Base-by-base conservation (phyloP, 139 green algal genomes). In the Volvox reticuliferus region DNA sequence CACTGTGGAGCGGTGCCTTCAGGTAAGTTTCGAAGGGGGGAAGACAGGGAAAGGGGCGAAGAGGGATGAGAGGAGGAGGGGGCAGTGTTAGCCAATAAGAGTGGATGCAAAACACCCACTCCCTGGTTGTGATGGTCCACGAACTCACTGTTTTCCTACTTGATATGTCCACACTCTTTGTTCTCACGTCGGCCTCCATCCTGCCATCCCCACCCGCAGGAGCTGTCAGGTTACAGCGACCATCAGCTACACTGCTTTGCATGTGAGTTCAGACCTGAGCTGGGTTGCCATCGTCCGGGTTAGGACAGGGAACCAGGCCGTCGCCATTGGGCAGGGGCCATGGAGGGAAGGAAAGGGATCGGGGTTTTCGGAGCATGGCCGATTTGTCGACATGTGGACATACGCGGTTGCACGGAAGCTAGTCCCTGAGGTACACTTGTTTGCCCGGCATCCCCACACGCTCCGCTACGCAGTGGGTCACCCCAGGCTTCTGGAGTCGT, bases 191-290 rank as follows among this genome's bases (percentile, higher is more conserved):
- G n/a, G 6, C 22, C 67, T 75, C 14, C 24, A 26, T 75, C 44
- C 44, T 5, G 5, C 44, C 5, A 55, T 35, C 26, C 73, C 36
- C 14, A 62, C 36, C 79, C 79, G 2, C 86, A 95, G 92, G 95
- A 96, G 94, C 87, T 97, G 68, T 30, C 32, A 24, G 86, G 69
- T 28, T 99, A 98, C 93, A 96, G 82, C 55, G 97, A 99, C 95
- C 97, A 96, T 89, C 78, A 91, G 69, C 93, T 99, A 65, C 97
- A 99, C 94, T 87, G 55, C 68, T 97, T 99, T 88, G 88, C 89
- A 78, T 18, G 88, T 94, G 75, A 71, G 90, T 55, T 24, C 13
- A 35, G 78, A 0, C 9, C 9, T 55, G 44, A 55, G 44, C 44
- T 55, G 44, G 44, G 44, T 55, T 55, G 44, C 5, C 9, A 55